These are phyloP conservation scores for Tetrapyrgos nigripes DNA, from an alignment of 1,284 basidiomycete genomes.

Conservation along the genomic window DNA sequence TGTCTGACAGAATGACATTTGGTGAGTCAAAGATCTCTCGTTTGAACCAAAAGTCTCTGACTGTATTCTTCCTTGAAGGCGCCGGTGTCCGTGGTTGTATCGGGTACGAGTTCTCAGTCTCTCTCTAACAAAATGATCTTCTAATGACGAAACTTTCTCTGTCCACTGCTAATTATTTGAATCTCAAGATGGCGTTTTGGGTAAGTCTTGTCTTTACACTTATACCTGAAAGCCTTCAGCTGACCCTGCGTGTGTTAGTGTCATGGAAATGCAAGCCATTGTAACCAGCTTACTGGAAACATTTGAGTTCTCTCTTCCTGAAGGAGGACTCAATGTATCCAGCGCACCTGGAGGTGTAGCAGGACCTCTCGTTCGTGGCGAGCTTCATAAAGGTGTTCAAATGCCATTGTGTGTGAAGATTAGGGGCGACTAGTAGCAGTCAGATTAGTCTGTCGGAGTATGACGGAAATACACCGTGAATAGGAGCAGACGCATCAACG, in stretches of 20 bases:
- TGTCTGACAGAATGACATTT: no score
- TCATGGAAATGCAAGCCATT: slow-evolving; percentile 9
- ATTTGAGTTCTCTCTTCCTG: slow-evolving; percentile 10
- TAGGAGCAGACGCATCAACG: no score
- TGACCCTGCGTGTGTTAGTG: not conserved
- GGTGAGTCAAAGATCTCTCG: no score
- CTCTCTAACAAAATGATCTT: no score
- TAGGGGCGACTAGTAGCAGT: no score
- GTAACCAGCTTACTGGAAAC: slow-evolving; percentile 1
- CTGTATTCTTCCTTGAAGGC: no score
- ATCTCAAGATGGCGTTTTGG: slow-evolving; percentile 6
- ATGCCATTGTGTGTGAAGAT: slow-evolving; percentile 3
- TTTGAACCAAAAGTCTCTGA: no score
- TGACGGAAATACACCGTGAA: no score
- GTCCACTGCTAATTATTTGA: not conserved
- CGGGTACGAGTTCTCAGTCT: slow-evolving; percentile 2
- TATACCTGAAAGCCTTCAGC: not conserved
- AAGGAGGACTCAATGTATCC: slow-evolving; percentile 1
- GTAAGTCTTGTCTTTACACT: not conserved
- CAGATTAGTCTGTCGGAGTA: no score
- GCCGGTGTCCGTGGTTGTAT: slow-evolving; percentile 6
- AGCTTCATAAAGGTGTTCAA: not conserved
- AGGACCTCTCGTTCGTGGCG: not conserved
- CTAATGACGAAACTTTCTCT: no score
- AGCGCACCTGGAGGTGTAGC: not conserved